Evolutionary conservation across 805 yeast species (phyloP), one percentile per base, ranked within the genome.

Genomic region (Kodamaea kaohsiungensis): DNA sequence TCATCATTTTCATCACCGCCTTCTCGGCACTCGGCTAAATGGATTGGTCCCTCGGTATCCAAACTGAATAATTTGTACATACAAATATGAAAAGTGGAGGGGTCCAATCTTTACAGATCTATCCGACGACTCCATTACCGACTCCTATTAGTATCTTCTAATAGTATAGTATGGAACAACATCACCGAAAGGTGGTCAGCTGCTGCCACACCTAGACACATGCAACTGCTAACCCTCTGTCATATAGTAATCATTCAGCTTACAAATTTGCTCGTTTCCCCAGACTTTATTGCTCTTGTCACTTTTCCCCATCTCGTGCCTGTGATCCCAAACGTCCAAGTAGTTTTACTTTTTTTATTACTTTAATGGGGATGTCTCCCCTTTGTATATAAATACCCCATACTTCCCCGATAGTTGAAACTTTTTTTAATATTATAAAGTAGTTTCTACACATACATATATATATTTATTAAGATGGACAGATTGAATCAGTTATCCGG

Each of bases 401-500:
- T 51, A 52, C 38, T 47, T 51, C 35, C 54, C 48, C 13, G 15
- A 13, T 27, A 37, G 12, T 46, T 39, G 18, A 38, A 17, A 38
- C 19, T 17, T 46, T 49, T 39, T 38, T 16, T 22, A 19, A 18
- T 15, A 27, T 12, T 46, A 42, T 39, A 12, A 5, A n/a, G 18
- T 19, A 40, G 12, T 13, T 42, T 7, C 49, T 25, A 25, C 42
- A 39, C 6, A 22, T 22, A 22, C 25, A 37, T 9, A 16, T 30
- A 42, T 27, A 27, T 18, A 27, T 39, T 25, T 16, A 43, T 39
- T 25, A 39, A 54, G 13, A 76, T 76, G 80, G 80, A 76, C 59
- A 76, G 80, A 76, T 72, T 76, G 61, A 74, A 73, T 60, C 79
- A 75, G 66, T 70, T 76, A 67, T 66, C 73, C 48, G 78, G 79